phyloP scores from a whole-genome alignment of 352 stramenopile genomes.

The Phytophthora lateralis region DNA sequence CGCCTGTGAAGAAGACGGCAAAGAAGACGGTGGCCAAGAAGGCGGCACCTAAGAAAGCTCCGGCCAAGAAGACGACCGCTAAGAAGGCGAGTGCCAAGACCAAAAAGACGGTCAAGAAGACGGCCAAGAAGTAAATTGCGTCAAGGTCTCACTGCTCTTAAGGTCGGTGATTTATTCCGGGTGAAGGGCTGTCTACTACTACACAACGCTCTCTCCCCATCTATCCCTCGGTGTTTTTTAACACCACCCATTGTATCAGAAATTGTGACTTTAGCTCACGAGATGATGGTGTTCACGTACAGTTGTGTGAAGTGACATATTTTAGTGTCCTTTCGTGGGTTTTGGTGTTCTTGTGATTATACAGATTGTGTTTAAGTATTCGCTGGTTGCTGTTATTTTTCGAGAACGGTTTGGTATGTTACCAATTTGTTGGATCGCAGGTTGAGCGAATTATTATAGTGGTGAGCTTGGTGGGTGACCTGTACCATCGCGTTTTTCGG shows the following conservation, averaged over 20 bases:
- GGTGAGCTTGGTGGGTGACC: neutral
- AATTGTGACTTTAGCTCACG: constrained; percentile 28
- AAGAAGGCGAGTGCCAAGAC: constrained; percentile 78
- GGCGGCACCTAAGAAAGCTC: constrained; percentile 36
- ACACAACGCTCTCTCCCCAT: constrained; percentile 7
- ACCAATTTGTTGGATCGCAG: neutral
- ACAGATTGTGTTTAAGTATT: too few species aligned
- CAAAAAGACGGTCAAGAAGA: constrained; percentile 73
- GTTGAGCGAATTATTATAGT: neutral
- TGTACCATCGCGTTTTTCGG: constrained; percentile 21
- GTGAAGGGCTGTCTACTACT: neutral
- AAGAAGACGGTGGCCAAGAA: constrained; percentile 58
- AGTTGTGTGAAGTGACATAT: too few species aligned
- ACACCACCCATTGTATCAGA: constrained; percentile 74
- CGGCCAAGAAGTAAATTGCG: constrained; percentile 46
- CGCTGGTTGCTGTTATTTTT: too few species aligned
- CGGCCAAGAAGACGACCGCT: constrained; percentile 63
- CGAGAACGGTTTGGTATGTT: too few species aligned
- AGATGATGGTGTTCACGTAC: neutral
- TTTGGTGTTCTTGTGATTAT: too few species aligned
- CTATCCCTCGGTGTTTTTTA: constrained; percentile 87
- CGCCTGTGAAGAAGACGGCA: constrained; percentile 69
- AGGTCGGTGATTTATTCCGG: constrained; percentile 49
- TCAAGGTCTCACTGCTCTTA: constrained; percentile 1
- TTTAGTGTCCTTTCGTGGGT: too few species aligned